Conservation (phyloP, 805 yeast genomes). For the Candida sanyiensis region DNA sequence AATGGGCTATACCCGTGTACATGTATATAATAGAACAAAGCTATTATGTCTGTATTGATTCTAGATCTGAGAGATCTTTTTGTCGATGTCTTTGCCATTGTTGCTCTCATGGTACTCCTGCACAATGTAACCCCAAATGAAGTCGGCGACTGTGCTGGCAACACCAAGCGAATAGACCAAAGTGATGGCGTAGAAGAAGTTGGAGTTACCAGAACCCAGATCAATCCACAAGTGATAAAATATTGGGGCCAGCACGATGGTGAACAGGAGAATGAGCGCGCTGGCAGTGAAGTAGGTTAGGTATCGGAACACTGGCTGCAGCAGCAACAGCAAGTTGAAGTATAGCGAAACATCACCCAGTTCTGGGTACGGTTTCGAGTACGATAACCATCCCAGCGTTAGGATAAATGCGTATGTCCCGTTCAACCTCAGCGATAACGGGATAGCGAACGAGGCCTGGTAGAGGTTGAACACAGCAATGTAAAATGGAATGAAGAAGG, state of each 20-base stretch:
- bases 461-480: slow-evolving; percentile 78
- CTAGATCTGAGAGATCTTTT: slow-evolving; percentile 10
- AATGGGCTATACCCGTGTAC: background rate
- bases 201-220: slow-evolving; percentile 90
- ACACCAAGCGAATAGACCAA: slow-evolving; percentile 71
- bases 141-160: slow-evolving; percentile 63
- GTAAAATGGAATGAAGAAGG: slow-evolving; percentile 79
- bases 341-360: slow-evolving; percentile 67
- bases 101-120: slow-evolving; percentile 15
- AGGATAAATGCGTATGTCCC: slow-evolving; percentile 52
- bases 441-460: slow-evolving; percentile 58
- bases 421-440: slow-evolving; percentile 69
- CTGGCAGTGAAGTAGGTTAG: slow-evolving; percentile 44
- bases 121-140: slow-evolving; percentile 58
- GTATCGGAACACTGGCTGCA: slow-evolving; percentile 40
- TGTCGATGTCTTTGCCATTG: slow-evolving; percentile 1
- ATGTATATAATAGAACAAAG: background rate
- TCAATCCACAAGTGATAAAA: slow-evolving; percentile 94
- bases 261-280: slow-evolving; percentile 47
- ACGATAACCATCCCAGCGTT: slow-evolving; percentile 46
- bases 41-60: too few species aligned
- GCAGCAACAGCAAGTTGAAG: slow-evolving; percentile 41
- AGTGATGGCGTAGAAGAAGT: slow-evolving; percentile 92
- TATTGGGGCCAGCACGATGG: slow-evolving; percentile 71
- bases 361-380: slow-evolving; percentile 83